Evolutionary conservation across 805 yeast genomes (phyloP).

Genomic region (Candida schatavii): DNA sequence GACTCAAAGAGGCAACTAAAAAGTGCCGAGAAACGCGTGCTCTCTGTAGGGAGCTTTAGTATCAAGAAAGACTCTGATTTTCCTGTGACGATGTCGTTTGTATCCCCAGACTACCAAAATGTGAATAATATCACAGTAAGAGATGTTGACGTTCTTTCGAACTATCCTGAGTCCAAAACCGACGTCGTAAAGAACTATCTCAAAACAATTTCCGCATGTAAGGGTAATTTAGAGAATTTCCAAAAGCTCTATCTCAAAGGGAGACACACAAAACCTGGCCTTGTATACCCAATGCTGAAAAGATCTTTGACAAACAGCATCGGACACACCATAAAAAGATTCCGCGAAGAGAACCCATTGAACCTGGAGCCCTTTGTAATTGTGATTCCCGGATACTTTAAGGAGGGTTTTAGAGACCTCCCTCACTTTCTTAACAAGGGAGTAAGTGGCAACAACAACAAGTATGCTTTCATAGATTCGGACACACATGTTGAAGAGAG

Average conservation of each 20-base stretch:
- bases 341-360: constrained; percentile 7
- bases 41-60: constrained; percentile 7
- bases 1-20: constrained; percentile 15
- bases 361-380: constrained; percentile 11
- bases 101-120: background rate
- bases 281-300: background rate
- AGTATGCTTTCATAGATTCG: background rate
- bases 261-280: background rate
- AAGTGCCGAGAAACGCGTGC: constrained; percentile 13
- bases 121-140: background rate
- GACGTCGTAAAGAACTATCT: constrained; percentile 9
- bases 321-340: constrained; percentile 2
- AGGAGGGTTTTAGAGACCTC: background rate
- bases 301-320: background rate
- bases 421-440: background rate
- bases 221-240: constrained; percentile 12
- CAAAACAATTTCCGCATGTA: constrained; percentile 9
- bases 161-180: constrained; percentile 6
- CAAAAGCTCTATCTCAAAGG: constrained; percentile 13
- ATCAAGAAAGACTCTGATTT: background rate
- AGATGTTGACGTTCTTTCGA: constrained; percentile 8
- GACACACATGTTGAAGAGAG: too few species aligned
- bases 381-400: constrained; percentile 13
- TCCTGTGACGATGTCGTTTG: background rate
- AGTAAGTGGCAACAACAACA: too few species aligned